Percentiles rank a stretch among this genome's conserved stretches.
Evolutionary conservation across 208 protist species (phyloP).

Genomic region (Leishmania braziliensis): DNA sequence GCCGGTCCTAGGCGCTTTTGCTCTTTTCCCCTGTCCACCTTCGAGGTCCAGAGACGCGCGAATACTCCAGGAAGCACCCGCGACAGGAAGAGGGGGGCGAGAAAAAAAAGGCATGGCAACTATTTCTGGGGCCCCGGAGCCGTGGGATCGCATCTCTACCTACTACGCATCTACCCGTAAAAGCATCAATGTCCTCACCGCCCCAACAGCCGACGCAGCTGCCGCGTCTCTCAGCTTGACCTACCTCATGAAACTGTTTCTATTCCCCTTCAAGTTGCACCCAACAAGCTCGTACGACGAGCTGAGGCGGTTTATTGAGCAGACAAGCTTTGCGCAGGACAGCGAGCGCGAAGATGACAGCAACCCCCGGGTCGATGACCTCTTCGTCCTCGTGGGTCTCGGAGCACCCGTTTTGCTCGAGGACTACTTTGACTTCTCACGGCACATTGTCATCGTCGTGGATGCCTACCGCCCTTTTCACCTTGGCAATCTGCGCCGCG

Average conservation of each 20-base stretch:
- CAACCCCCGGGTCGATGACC: constrained; percentile 42
- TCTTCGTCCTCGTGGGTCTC: constrained; percentile 83
- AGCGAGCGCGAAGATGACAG: constrained; percentile 34
- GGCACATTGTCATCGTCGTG: constrained; percentile 80
- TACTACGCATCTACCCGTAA: constrained; percentile 73
- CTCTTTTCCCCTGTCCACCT: neutral
- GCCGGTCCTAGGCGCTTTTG: neutral
- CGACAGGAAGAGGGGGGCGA: neutral
- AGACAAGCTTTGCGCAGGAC: constrained; percentile 66
- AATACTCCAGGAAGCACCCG: constrained; percentile 1
- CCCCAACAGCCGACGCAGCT: constrained; percentile 75
- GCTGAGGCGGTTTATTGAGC: constrained; percentile 46
- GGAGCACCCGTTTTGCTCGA: constrained; percentile 57
- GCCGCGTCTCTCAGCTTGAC: constrained; percentile 72
- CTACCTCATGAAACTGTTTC: constrained; percentile 67
- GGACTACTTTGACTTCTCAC: constrained; percentile 66
- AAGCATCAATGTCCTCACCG: constrained; percentile 71
- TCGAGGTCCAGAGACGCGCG: neutral
- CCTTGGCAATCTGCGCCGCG: constrained; percentile 65
- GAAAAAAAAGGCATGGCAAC: constrained; percentile 14
- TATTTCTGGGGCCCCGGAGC: constrained; percentile 31
- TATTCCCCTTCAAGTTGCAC: constrained; percentile 81
- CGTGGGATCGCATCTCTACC: constrained; percentile 67
- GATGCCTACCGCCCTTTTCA: constrained; percentile 80
- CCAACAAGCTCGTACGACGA: constrained; percentile 73